A percentile compares a stretch with the other conserved stretches of the same genome.
These are phyloP conservation scores for Exophiala oligosperma DNA, from an alignment of 2,329 filamentous ascomycete genomes.

Conservation along the genomic window DNA sequence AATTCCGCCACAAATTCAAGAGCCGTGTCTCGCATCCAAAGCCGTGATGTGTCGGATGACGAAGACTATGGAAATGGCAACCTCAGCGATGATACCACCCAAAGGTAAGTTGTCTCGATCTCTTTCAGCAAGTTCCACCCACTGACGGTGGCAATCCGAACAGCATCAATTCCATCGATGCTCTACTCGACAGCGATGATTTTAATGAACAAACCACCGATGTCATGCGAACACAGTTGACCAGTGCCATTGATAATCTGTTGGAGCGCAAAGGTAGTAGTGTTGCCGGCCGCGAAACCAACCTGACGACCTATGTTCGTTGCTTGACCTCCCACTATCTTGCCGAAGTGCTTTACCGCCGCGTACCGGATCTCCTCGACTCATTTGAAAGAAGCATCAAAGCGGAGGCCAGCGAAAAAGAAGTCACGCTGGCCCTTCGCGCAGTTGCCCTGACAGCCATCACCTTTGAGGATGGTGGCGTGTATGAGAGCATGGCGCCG, in stretches of 20 bases:
- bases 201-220: constrained; percentile 52
- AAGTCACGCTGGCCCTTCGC: constrained; percentile 69
- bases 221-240: constrained; percentile 63
- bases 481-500: constrained; percentile 63
- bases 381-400: constrained; percentile 71
- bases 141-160: constrained; percentile 13
- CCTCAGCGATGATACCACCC: constrained; percentile 59
- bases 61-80: constrained; percentile 51
- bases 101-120: constrained; percentile 47
- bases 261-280: constrained; percentile 77
- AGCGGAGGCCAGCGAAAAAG: constrained; percentile 65
- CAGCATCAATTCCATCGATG: constrained; percentile 68
- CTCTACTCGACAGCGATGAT: constrained; percentile 57
- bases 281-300: constrained; percentile 66
- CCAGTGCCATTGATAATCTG: constrained; percentile 69
- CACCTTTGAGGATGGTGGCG: constrained; percentile 62
- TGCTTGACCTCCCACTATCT: constrained; percentile 69
- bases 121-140: not conserved
- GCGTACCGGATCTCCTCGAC: constrained; percentile 61
- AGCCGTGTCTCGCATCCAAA: constrained; percentile 54
- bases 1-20: constrained; percentile 55
- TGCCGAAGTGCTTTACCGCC: constrained; percentile 60
- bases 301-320: constrained; percentile 61
- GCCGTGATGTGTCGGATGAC: constrained; percentile 59
- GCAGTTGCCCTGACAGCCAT: constrained; percentile 71